Evolutionary conservation across 1,139 yeast species (phyloP), one percentile per base, ranked within the genome.

Genomic region (Schwanniomyces etchellsii): DNA sequence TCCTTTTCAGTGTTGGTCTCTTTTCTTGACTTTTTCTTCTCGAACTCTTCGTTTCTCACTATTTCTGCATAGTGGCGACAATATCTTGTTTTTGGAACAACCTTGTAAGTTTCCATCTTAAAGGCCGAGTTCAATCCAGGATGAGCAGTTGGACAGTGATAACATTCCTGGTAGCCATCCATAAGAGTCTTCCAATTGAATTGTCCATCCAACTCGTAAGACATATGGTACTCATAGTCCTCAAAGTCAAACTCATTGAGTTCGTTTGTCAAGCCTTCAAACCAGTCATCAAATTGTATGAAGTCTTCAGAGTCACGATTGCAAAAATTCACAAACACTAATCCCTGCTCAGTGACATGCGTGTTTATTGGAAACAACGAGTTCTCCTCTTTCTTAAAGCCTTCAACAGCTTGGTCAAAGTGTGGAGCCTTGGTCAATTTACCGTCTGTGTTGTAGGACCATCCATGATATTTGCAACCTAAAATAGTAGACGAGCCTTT

Each of bases 101-200:
- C 81, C 39, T 73, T 70, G 49, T 75, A 75, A n/a, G 81, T 75
- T 43, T 71, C 77, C 78, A 75, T 75, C 42, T 60, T 66, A 54
- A 75, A 75, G 7, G 81, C 79, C 22, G 69, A 50, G 33, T 65
- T 63, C 37, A 75, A 57, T 5, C 80, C 80, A 3, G 80, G 81
- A 43, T 75, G 81, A 1, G 80, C 80, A 14, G 80, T 75, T 23
- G 81, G 81, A 50, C 81, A 75, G 47, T 75, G 81, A 52, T 74
- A 74, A 40, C 81, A 75, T 50, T 75, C 81, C 52, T 75, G 79
- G 52, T 75, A 75, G 3, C 81, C 81, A 45, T 75, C 81, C 79
- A 75, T 74, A 38, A 75, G 60, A 2, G 81, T 75, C 45, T 75
- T 75, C 81, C 81, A 75, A 52, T 75, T 75, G 54, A 75, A 75